phyloP scores from a whole-genome alignment of 2,329 filamentous ascomycete genomes.

The Zasmidium cellare region DNA sequence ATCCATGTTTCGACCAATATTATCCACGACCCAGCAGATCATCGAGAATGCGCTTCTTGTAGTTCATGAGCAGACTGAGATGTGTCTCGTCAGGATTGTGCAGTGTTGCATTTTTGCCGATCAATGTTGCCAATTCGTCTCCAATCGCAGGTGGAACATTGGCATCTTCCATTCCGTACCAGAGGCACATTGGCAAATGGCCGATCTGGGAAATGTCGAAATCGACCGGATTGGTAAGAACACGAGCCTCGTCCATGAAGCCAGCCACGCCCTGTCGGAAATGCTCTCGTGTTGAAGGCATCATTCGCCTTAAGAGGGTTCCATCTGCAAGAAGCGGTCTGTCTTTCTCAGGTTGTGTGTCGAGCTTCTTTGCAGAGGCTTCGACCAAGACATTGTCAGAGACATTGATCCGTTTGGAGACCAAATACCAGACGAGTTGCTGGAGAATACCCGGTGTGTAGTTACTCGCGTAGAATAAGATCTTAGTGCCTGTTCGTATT shows the following conservation, averaged over 20 bases:
- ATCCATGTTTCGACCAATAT: background rate
- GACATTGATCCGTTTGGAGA: background rate
- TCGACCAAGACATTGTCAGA: background rate
- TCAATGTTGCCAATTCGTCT: background rate
- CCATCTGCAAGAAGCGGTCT: background rate
- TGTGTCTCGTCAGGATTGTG: slow-evolving; percentile 7
- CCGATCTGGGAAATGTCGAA: background rate
- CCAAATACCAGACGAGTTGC: background rate
- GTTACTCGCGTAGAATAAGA: background rate
- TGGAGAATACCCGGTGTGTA: background rate
- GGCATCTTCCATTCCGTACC: slow-evolving; percentile 6
- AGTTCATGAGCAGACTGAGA: slow-evolving; percentile 4
- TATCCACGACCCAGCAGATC: background rate
- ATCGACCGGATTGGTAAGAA: background rate
- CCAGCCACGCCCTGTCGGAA: background rate
- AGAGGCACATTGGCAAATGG: background rate
- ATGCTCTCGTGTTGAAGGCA: background rate
- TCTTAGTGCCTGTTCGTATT: background rate
- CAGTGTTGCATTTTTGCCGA: background rate
- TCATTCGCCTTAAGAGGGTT: background rate
- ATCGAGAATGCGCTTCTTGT: slow-evolving; percentile 1
- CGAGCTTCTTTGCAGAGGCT: background rate
- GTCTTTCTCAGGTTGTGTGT: background rate
- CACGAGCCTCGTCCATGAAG: background rate
- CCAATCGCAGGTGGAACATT: slow-evolving; percentile 3